Base-by-base conservation (phyloP, 306 rosid species). In the Gynostemma pentaphyllum region DNA sequence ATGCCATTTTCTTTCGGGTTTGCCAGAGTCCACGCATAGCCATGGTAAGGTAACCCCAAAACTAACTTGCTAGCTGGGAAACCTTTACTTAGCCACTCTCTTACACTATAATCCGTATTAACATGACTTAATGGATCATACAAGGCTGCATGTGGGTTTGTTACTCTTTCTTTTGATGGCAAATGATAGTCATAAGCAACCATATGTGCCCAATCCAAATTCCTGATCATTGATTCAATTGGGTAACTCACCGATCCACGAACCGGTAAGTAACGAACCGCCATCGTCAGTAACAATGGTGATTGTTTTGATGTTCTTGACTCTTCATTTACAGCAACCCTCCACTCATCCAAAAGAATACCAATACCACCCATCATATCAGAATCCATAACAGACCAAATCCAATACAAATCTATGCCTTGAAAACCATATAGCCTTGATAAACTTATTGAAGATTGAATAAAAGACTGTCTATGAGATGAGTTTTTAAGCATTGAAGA, bases 321-420 rank as follows among this genome's bases (percentile, higher is more conserved):
- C 41, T 74, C 83, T 1, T 22, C 40, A 22, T 67, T 70, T 37
- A 68, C 66, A 1, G 83, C 80, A 0, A 77, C 12, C 7, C 77
- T 26, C 83, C 75, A 79, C 46, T 79, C 80, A 1, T 39, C 52
- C 22, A 79, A 66, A 9, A 79, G 77, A 12, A 41, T 44, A 9
- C 80, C 83, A 1, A 75, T 60, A 54, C n/a, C n/a, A n/a, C 75
- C 68, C 51, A 72, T 16, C 47, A 75, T 68, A 18, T 79, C 75
- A 1, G 78, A 16, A 19, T 72, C 5, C 7, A 68, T 48, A 9
- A 71, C 42, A 0, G 80, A 80, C 21, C 55, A 74, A 16, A 74
- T 74, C 83, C 83, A 78, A 23, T 74, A 76, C 4, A 78, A 45
- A 74, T 78, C 83, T 7, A 78, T 79, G 55, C 83, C 83, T 18